These are phyloP conservation scores for Zygoascus meyerae DNA, from an alignment of 1,139 yeast species.

Conservation along the genomic window DNA sequence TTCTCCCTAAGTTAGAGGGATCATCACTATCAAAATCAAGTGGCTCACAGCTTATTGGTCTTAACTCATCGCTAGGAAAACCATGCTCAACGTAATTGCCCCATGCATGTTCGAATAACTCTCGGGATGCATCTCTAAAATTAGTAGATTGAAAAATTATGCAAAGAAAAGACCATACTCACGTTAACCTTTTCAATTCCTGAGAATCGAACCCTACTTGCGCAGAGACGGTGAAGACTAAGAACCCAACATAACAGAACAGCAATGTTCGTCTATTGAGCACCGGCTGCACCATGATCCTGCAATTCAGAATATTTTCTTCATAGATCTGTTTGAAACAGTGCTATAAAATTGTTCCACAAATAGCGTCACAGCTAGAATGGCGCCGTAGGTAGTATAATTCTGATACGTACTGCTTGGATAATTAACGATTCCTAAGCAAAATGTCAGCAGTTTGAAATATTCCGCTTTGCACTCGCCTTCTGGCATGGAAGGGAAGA, in stretches of 20 bases:
- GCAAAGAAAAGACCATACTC: too few relatives aligned
- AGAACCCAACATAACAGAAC: background rate
- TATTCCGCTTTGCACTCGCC: too few relatives aligned
- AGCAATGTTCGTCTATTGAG: background rate
- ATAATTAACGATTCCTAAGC: too few relatives aligned
- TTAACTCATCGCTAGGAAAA: conserved; percentile 78
- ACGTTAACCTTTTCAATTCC: background rate
- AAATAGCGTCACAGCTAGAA: too few relatives aligned
- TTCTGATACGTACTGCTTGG: too few relatives aligned
- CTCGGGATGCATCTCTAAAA: conserved; percentile 42
- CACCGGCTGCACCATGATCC: background rate
- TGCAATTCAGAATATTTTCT: too few relatives aligned
- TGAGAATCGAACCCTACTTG: background rate
- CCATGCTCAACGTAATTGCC: conserved; percentile 62
- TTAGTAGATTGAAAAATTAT: background rate
- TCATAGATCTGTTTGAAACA: too few relatives aligned
- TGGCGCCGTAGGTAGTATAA: too few relatives aligned
- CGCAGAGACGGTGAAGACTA: background rate
- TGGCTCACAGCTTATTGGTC: conserved; percentile 67
- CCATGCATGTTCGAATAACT: conserved; percentile 73
- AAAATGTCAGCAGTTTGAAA: too few relatives aligned
- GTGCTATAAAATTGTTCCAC: too few relatives aligned
- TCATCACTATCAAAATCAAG: conserved; percentile 58
- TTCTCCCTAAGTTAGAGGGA: conserved; percentile 51
- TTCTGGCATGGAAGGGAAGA: too few relatives aligned